Base-by-base conservation (phyloP, 345 rosid species). In the Arabidopsis arenosa region DNA sequence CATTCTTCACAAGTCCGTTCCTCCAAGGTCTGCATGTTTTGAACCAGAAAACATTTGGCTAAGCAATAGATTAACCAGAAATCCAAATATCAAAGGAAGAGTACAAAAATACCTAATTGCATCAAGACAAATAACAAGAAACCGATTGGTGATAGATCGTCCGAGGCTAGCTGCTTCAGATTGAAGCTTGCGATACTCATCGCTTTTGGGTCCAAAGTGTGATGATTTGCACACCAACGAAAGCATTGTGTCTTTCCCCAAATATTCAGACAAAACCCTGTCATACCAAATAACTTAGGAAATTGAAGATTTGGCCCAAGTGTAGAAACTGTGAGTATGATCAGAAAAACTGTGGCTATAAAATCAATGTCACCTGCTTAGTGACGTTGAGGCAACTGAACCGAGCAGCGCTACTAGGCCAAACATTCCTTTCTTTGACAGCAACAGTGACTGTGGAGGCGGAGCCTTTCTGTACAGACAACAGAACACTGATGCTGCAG, bases 211-310 rank as follows among this genome's bases (percentile, higher is more conserved):
- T n/a, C 62, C 65, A 79, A 80, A 83, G 18, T 32, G 48, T 76
- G 85, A 76, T 8, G 95, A 82, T 78, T 78, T 84, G 75, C 89
- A 88, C 11, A 88, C 92, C 55, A 88, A 59, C 8, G 90, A 89
- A 4, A 89, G 85, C 95, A 88, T 86, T 66, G 83, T 85, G 74
- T 85, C 92, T 83, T 88, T 80, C 6, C 91, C 93, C 73, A 88
- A 72, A 76, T 81, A 88, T 74, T 81, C 88, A 2, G 89, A 86
- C 62, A 92, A 75, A 49, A 84, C 80, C 79, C 95, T 92, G 56
- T 37, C 57, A 61, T 2, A 63, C 17, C 35, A 47, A 36, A 55
- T 13, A 17, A 14, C 28, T 36, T 56, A 26, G 13, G 49, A 51
- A 40, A 61, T 4, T 49, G 2, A 33, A 28, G 43, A n/a, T 43